Conservation (phyloP, 2,329 filamentous ascomycete genomes). For the Monosporascus sp. region DNA sequence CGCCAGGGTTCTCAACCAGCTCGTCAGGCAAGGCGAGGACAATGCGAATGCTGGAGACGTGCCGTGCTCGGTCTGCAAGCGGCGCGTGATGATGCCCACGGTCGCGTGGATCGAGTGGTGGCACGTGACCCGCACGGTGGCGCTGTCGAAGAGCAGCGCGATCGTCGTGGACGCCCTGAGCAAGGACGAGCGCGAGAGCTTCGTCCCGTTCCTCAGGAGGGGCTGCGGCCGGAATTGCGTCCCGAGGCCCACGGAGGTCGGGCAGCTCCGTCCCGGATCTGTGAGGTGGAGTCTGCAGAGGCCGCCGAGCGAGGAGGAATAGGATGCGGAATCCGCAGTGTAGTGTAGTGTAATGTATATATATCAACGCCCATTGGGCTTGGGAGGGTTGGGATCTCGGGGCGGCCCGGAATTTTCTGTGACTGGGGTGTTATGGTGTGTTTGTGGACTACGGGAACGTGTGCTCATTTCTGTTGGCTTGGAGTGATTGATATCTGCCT, state of each 20-base stretch:
- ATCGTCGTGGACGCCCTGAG: neutral
- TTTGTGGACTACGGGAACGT: too few species aligned
- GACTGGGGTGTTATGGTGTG: too few species aligned
- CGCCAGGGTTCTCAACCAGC: slow-evolving; percentile 33
- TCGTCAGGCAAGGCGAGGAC: slow-evolving; percentile 35
- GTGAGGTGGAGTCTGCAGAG: neutral
- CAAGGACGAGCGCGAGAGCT: neutral
- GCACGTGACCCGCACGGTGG: slow-evolving; percentile 26
- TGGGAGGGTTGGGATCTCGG: too few species aligned
- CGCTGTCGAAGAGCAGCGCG: neutral
- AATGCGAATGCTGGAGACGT: slow-evolving; percentile 38
- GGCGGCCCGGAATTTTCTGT: too few species aligned
- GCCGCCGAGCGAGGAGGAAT: neutral
- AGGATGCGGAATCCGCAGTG: neutral
- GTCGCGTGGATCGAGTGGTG: slow-evolving; percentile 62
- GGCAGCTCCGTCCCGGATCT: neutral
- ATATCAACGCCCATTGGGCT: too few species aligned
- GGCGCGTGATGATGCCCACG: slow-evolving; percentile 43
- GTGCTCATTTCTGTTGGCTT: too few species aligned
- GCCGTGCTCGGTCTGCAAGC: slow-evolving; percentile 47
- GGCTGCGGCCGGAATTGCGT: neutral
- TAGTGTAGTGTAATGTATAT: too few species aligned
- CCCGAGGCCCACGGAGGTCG: neutral
- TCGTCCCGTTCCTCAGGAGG: neutral
- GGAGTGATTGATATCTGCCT: too few species aligned